phyloP scores from a whole-genome alignment of 1,284 basidiomycete species.

The Apiotrichum domesticum region DNA sequence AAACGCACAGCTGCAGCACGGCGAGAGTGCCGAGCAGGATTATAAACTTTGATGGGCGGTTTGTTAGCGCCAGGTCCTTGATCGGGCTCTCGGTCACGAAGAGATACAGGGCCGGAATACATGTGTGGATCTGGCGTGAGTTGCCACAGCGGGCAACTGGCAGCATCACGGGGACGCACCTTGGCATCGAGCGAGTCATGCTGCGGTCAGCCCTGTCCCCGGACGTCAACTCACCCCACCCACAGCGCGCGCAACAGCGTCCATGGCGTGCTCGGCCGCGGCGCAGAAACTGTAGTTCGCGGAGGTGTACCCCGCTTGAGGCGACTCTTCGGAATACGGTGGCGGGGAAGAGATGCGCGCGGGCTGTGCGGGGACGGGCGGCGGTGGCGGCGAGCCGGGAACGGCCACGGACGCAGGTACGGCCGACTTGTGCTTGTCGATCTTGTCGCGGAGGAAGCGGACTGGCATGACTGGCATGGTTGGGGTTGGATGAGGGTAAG shows the following conservation, averaged over 20 bases:
- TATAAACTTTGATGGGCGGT: constrained; percentile 27
- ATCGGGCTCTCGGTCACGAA: constrained; percentile 27
- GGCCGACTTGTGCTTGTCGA: too few relatives aligned
- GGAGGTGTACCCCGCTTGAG: too few relatives aligned
- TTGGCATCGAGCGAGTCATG: constrained; percentile 23
- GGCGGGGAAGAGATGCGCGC: background rate
- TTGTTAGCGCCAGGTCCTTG: constrained; percentile 9
- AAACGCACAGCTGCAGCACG: constrained; percentile 28
- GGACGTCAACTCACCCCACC: background rate
- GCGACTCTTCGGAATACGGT: too few relatives aligned
- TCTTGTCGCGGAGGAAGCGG: too few relatives aligned
- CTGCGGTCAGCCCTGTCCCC: constrained; percentile 9
- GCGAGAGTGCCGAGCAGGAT: constrained; percentile 23
- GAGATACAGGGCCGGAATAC: constrained; percentile 27
- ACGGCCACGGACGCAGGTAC: too few relatives aligned
- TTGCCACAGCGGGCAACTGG: too few relatives aligned
- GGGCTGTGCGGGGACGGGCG: too few relatives aligned
- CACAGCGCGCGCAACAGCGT: background rate
- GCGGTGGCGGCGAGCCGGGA: too few relatives aligned
- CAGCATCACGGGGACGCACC: constrained; percentile 1
- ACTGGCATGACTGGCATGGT: too few relatives aligned
- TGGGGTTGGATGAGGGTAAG: too few relatives aligned
- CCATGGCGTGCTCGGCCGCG: background rate
- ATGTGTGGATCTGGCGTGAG: constrained; percentile 20
- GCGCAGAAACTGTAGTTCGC: background rate